These are phyloP conservation scores for Ophidiomyces ophidiicola DNA, from an alignment of 2,329 filamentous ascomycete genomes.

Conservation along the genomic window DNA sequence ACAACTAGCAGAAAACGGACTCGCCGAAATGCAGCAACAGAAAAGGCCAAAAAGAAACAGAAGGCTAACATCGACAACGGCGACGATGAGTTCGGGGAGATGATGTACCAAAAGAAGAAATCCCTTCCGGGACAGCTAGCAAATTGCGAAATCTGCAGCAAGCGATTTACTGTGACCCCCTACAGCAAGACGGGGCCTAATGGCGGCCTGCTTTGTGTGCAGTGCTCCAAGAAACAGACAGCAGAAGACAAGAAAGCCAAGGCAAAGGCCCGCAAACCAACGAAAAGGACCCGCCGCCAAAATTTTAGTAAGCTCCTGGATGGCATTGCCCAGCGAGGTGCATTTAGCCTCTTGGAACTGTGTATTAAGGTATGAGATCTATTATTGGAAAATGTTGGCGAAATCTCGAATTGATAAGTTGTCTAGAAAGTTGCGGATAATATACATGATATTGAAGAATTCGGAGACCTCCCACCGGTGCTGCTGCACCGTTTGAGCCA, in stretches of 20 bases:
- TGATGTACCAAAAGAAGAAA: constrained; percentile 44
- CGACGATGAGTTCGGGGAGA: constrained; percentile 38
- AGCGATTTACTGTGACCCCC: constrained; percentile 82
- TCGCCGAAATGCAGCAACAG: constrained; percentile 37
- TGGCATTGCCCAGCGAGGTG: constrained; percentile 42
- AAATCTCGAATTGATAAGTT: background rate
- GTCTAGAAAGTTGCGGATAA: constrained; percentile 47
- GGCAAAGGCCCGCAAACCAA: constrained; percentile 43
- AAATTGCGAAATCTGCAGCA: constrained; percentile 73
- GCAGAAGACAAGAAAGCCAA: constrained; percentile 50
- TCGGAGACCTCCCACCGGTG: constrained; percentile 48
- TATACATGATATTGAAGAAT: constrained; percentile 51
- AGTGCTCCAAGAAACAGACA: constrained; percentile 63
- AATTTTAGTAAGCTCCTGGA: constrained; percentile 76
- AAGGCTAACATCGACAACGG: constrained; percentile 35
- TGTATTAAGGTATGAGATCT: constrained; percentile 41
- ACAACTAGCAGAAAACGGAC: constrained; percentile 41
- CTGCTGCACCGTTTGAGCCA: constrained; percentile 48
- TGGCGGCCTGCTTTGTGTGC: constrained; percentile 74
- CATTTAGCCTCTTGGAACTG: constrained; percentile 39
- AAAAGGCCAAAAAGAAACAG: constrained; percentile 36
- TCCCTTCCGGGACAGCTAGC: constrained; percentile 74
- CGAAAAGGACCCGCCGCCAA: constrained; percentile 56
- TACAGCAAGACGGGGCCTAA: constrained; percentile 72
- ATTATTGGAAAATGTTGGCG: background rate